These are phyloP conservation scores for Penicillium sp. DNA, from an alignment of 2,329 filamentous ascomycete genomes.

Conservation along the genomic window DNA sequence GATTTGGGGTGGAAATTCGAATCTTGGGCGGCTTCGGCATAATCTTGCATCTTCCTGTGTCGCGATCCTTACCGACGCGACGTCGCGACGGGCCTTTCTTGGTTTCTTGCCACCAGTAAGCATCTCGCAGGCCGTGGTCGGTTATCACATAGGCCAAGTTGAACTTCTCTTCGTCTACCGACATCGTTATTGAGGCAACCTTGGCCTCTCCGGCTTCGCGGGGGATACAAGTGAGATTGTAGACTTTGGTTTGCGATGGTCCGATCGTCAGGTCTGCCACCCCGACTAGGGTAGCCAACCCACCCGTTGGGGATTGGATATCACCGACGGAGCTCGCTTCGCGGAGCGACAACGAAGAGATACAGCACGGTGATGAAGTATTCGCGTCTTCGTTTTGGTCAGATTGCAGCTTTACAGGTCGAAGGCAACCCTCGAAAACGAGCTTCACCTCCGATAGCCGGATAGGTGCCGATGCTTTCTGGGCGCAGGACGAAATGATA, in stretches of 20 bases:
- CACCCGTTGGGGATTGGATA: conserved; percentile 41
- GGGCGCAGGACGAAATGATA: conserved; percentile 54
- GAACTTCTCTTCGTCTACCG: conserved; percentile 67
- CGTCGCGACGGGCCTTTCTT: conserved; percentile 41
- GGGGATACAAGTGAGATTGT: conserved; percentile 72
- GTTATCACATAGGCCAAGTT: conserved; percentile 67
- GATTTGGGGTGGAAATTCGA: conserved; percentile 67
- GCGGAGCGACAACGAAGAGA: conserved; percentile 40
- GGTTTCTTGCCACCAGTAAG: conserved; percentile 50
- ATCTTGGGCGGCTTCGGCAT: conserved; percentile 91
- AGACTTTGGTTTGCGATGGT: conserved; percentile 70
- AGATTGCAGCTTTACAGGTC: conserved; percentile 47
- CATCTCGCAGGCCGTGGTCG: conserved; percentile 38
- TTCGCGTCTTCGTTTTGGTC: conserved; percentile 33
- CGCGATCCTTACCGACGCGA: conserved; percentile 49
- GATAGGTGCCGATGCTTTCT: conserved; percentile 51
- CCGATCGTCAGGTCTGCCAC: conserved; percentile 66
- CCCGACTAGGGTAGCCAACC: conserved; percentile 55
- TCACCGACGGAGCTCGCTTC: conserved; percentile 38
- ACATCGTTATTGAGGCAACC: conserved; percentile 65
- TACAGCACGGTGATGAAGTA: conserved; percentile 29
- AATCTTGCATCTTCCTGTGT: conserved; percentile 66
- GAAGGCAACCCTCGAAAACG: conserved; percentile 57
- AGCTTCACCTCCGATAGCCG: conserved; percentile 54
- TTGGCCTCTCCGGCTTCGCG: conserved; percentile 80